These are phyloP conservation scores for Gymnopus androsaceus DNA, from an alignment of 1,284 basidiomycete species.

Conservation along the genomic window DNA sequence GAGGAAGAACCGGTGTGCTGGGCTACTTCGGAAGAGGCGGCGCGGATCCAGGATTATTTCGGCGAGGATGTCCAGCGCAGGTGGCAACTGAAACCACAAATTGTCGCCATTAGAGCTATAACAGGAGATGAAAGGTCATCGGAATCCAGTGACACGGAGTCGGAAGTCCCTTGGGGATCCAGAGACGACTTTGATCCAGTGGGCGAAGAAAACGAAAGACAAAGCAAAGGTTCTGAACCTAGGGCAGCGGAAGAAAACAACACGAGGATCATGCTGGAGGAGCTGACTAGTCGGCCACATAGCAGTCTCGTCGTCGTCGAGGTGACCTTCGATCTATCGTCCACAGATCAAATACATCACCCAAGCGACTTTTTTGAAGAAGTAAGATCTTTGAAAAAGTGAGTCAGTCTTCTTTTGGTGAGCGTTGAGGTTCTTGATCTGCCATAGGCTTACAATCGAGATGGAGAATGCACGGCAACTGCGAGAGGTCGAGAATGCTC, in stretches of 20 bases:
- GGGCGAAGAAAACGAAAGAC: not conserved
- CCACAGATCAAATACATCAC: not conserved
- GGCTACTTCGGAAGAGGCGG: not conserved
- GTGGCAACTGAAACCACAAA: not conserved
- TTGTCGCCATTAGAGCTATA: not conserved
- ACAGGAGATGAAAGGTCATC: not conserved
- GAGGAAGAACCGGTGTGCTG: not conserved
- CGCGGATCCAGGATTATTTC: not conserved
- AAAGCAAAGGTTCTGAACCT: not conserved
- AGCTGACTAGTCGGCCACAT: not conserved
- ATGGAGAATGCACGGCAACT: not conserved
- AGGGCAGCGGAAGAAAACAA: too few relatives aligned
- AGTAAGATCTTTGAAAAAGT: not conserved
- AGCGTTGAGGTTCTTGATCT: not conserved
- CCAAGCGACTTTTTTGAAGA: conserved; percentile 7
- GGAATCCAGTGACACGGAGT: not conserved
- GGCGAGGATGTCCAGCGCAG: not conserved
- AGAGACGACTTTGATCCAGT: not conserved
- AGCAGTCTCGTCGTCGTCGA: conserved; percentile 1
- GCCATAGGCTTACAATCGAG: not conserved
- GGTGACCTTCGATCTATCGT: conserved; percentile 3
- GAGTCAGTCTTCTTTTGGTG: not conserved
- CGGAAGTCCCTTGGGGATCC: not conserved
- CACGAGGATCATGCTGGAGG: not conserved
- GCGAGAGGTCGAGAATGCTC: conserved; percentile 8